Evolutionary conservation across 2,329 filamentous ascomycete species (phyloP).

Genomic region (Trichoderma sp.): DNA sequence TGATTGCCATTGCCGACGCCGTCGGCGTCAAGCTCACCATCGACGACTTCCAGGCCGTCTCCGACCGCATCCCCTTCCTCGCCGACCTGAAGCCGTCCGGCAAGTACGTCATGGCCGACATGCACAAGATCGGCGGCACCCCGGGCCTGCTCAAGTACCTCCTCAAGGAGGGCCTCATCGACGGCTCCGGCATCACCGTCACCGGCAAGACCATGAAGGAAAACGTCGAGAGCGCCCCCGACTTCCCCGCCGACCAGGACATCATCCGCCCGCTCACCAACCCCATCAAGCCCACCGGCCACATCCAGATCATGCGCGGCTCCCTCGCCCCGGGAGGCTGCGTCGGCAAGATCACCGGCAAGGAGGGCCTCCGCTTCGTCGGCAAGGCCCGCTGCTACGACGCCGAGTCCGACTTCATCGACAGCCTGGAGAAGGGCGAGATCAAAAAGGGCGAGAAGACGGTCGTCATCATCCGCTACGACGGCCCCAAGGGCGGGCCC

Average conservation of each 20-base stretch:
- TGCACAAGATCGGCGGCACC: conserved; percentile 85
- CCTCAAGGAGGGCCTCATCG: conserved; percentile 77
- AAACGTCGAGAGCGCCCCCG: conserved; percentile 76
- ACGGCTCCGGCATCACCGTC: conserved; percentile 78
- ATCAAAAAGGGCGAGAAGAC: conserved; percentile 87
- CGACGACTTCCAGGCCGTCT: conserved; percentile 83
- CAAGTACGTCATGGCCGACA: conserved; percentile 82
- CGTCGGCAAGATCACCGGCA: conserved; percentile 92
- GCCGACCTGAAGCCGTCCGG: conserved; percentile 84
- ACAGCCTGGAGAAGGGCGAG: conserved; percentile 72
- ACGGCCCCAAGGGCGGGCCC: conserved; percentile 89
- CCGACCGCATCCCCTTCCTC: conserved; percentile 76
- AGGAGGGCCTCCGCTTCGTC: conserved; percentile 82
- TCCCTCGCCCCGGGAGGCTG: conserved; percentile 84
- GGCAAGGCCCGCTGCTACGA: conserved; percentile 83
- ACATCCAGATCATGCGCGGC: conserved; percentile 85
- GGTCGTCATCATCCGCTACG: conserved; percentile 88
- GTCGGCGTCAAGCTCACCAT: conserved; percentile 81
- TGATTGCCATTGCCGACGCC: conserved; percentile 81
- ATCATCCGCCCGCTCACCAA: conserved; percentile 80
- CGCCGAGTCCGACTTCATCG: conserved; percentile 79
- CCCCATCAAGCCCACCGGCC: conserved; percentile 84
- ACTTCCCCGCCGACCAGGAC: conserved; percentile 73
- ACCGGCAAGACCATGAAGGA: conserved; percentile 88
- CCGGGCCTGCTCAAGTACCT: conserved; percentile 87